Base-by-base conservation (phyloP, 2,329 filamentous ascomycete genomes). In the Dryadomyces sulphureus region DNA sequence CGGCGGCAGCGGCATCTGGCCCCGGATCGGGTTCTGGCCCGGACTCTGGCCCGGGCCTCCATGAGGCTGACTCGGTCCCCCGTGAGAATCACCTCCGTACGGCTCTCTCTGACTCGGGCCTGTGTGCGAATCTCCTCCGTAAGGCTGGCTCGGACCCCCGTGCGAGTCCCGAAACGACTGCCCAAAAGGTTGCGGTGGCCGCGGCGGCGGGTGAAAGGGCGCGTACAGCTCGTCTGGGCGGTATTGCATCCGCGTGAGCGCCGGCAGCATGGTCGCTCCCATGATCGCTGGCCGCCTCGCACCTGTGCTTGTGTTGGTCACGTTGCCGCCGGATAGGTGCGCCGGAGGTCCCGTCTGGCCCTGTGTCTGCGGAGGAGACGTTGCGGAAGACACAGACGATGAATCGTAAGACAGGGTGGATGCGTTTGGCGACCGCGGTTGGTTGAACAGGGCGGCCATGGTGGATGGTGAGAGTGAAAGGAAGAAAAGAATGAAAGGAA, bases 391-490 rank as follows among this genome's bases (percentile, higher is more conserved):
- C 54, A 77, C 73, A 41, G 75, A 77, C 11, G 75, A 78, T 49
- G 75, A 79, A 62, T 77, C 74, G 68, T 77, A 79, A 53, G 75
- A 78, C 60, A 70, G 68, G 52, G 69, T 72, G 52, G 75, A 77
- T 50, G 66, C 68, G 60, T 77, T 77, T 50, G 77, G 76, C 48
- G 76, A 79, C 62, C 73, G 75, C 56, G 72, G 63, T 59, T 74
- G 79, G 63, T 79, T 74, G 55, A 71, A 65, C 59, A 64, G 62
- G 49, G 73, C 67, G 55, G 73, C 66, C 74, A 79, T 79, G 57
- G 32, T 17, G 22, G 32, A 38, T 11, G 36, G 20, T 50, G 7
- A 17, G n/a, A 11, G 30, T 11, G 14, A 22, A 32, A 14, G 25
- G 19, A 35, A 12, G 19, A 19, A 40, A 34, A 22, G 14, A 38